These are phyloP conservation scores for Xerocomus brunneocitrinus DNA, from an alignment of 768 basidiomycete genomes.

Conservation along the genomic window DNA sequence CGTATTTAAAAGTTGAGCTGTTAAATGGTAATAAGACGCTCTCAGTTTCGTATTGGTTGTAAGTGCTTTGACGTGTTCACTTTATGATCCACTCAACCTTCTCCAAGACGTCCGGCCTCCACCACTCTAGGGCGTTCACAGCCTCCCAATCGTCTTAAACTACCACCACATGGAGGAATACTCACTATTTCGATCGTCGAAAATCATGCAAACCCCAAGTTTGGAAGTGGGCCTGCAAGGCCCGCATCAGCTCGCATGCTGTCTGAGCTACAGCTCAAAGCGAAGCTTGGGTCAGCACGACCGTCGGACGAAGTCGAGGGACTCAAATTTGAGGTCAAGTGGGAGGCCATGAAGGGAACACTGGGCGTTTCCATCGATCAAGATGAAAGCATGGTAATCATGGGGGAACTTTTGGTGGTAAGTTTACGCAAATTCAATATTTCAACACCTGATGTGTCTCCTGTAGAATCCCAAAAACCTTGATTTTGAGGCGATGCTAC, in stretches of 20 bases:
- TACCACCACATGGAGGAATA: slow-evolving; percentile 66
- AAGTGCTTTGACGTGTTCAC: slow-evolving; percentile 24
- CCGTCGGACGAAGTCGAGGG: slow-evolving; percentile 77
- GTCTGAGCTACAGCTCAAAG: slow-evolving; percentile 57
- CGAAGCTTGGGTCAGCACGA: slow-evolving; percentile 50
- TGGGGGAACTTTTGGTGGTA: slow-evolving; percentile 52
- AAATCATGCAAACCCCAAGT: slow-evolving; percentile 36
- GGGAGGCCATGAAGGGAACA: slow-evolving; percentile 71
- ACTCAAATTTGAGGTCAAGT: slow-evolving; percentile 62
- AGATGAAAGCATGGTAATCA: slow-evolving; percentile 41
- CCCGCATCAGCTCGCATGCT: slow-evolving; percentile 51
- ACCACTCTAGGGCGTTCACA: slow-evolving; percentile 29
- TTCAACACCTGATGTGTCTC: background rate
- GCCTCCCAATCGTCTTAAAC: slow-evolving; percentile 32
- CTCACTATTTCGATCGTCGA: slow-evolving; percentile 70
- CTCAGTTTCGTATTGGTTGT: slow-evolving; percentile 87
- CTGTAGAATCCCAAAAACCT: slow-evolving; percentile 59
- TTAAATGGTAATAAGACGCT: slow-evolving; percentile 63
- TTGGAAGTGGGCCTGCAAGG: slow-evolving; percentile 45
- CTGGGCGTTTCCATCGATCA: slow-evolving; percentile 54
- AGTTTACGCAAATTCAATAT: slow-evolving; percentile 23
- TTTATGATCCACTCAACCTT: background rate
- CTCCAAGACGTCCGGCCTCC: slow-evolving; percentile 37
- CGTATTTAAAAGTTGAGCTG: slow-evolving; percentile 69
- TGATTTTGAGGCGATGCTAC: slow-evolving; percentile 69